These are phyloP conservation scores for Chenopodium album DNA, from an alignment of 148 eudicot genomes.

Conservation along the genomic window DNA sequence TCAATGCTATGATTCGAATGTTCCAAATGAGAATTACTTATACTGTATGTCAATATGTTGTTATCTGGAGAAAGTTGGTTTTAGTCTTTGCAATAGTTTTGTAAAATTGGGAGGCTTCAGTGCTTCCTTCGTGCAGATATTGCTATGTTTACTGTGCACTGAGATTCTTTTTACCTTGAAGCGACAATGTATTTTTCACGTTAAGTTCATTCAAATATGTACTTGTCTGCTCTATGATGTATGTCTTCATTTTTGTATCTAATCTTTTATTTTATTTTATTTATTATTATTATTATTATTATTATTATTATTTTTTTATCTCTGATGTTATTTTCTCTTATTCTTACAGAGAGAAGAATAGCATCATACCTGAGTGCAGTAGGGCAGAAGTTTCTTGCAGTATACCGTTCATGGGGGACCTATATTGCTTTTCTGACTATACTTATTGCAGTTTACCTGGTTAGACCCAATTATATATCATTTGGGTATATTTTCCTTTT, in stretches of 20 bases:
- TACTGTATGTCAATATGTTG: background rate
- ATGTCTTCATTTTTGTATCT: background rate
- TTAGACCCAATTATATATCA: slow-evolving; percentile 79
- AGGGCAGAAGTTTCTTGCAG: slow-evolving; percentile 66
- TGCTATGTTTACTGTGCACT: no score
- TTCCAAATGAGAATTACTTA: background rate
- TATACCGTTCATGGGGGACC: slow-evolving; percentile 88
- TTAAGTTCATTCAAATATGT: background rate
- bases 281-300: background rate
- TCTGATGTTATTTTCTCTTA: background rate
- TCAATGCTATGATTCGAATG: background rate
- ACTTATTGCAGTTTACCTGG: slow-evolving; percentile 79
- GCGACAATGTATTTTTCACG: no score
- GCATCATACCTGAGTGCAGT: slow-evolving; percentile 85
- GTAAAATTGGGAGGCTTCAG: background rate
- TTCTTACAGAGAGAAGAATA: slow-evolving; percentile 79
- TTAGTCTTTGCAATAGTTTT: background rate
- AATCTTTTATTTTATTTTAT: background rate
- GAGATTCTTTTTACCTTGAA: background rate
- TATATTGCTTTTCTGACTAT: slow-evolving; percentile 89
- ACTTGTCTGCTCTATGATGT: background rate
- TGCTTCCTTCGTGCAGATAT: no score
- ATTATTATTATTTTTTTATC: background rate
- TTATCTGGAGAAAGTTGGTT: background rate
- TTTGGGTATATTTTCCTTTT: slow-evolving; percentile 91